These are phyloP conservation scores for Botrytis sinoallii DNA, from an alignment of 2,329 filamentous ascomycete species.

Conservation along the genomic window DNA sequence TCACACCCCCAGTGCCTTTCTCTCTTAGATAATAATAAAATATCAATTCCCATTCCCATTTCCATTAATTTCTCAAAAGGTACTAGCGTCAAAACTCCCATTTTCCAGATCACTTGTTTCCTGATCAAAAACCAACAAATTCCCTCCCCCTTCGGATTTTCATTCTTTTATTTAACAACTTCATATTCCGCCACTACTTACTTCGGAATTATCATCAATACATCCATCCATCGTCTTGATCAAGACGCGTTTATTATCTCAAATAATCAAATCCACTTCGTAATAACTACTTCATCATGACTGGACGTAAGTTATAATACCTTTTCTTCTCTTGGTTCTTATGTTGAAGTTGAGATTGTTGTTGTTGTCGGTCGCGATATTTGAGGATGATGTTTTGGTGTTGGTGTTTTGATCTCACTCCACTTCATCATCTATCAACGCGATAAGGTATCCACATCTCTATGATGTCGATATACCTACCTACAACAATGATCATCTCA, in stretches of 20 bases:
- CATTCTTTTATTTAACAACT: conserved; percentile 3
- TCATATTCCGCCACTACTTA: conserved; percentile 2
- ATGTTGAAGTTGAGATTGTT: conserved; percentile 44
- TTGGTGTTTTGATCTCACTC: conserved; percentile 2
- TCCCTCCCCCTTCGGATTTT: neutral
- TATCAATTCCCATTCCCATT: neutral
- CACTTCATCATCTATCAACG: conserved; percentile 1
- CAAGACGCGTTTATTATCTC: conserved; percentile 23
- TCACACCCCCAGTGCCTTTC: neutral
- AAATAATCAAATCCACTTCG: conserved; percentile 29
- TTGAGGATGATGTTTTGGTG: neutral
- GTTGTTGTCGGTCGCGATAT: conserved; percentile 17
- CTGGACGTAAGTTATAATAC: conserved; percentile 51
- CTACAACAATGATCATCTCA: conserved; percentile 40
- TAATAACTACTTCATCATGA: conserved; percentile 47
- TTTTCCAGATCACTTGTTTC: conserved; percentile 8
- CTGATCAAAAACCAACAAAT: conserved; percentile 12
- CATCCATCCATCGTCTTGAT: conserved; percentile 20
- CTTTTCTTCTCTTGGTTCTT: conserved; percentile 24
- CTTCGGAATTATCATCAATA: conserved; percentile 20
- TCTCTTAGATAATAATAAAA: neutral
- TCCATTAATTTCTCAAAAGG: conserved; percentile 10
- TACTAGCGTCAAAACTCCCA: conserved; percentile 9
- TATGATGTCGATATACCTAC: conserved; percentile 1
- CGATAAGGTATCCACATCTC: conserved; percentile 15